phyloP scores from a whole-genome alignment of 2,329 filamentous ascomycete species.

The Trichophyton benhamiae region DNA sequence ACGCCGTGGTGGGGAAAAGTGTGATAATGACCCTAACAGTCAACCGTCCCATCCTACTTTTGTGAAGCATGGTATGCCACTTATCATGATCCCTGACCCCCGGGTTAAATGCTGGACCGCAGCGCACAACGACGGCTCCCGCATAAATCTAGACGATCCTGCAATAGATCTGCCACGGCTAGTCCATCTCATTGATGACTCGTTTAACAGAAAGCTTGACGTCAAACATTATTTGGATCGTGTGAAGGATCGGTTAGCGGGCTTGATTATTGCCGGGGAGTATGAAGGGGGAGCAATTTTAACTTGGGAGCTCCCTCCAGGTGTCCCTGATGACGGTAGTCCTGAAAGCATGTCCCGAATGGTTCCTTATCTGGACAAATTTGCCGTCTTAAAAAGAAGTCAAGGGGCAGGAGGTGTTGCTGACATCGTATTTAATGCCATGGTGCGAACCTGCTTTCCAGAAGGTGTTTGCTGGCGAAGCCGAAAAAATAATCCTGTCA shows the following conservation, averaged over 20 bases:
- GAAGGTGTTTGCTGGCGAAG: slow-evolving; percentile 85
- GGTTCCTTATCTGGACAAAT: slow-evolving; percentile 94
- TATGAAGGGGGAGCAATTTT: slow-evolving; percentile 93
- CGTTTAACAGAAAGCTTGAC: slow-evolving; percentile 75
- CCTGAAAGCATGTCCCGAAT: slow-evolving; percentile 46
- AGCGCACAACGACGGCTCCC: slow-evolving; percentile 45
- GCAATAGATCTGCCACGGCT: slow-evolving; percentile 73
- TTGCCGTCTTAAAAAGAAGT: slow-evolving; percentile 76
- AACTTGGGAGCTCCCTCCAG: slow-evolving; percentile 76
- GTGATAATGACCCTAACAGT: slow-evolving; percentile 21
- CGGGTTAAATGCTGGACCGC: slow-evolving; percentile 54
- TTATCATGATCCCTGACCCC: slow-evolving; percentile 70
- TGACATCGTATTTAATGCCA: slow-evolving; percentile 90
- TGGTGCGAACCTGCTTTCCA: slow-evolving; percentile 83
- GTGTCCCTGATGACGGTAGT: slow-evolving; percentile 43
- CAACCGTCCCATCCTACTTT: slow-evolving; percentile 57
- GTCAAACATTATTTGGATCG: slow-evolving; percentile 68
- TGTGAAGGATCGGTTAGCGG: slow-evolving; percentile 70
- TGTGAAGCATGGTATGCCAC: slow-evolving; percentile 78
- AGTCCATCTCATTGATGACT: slow-evolving; percentile 82
- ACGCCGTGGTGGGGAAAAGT: slow-evolving; percentile 40
- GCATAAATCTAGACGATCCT: slow-evolving; percentile 62
- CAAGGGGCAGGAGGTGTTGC: slow-evolving; percentile 89
- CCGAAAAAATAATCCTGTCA: slow-evolving; percentile 82
- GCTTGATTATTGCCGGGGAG: slow-evolving; percentile 85